A percentile compares a stretch with the other conserved stretches of the same genome.
phyloP scores from a whole-genome alignment of 306 rosid genomes.

The Malus sieversii region DNA sequence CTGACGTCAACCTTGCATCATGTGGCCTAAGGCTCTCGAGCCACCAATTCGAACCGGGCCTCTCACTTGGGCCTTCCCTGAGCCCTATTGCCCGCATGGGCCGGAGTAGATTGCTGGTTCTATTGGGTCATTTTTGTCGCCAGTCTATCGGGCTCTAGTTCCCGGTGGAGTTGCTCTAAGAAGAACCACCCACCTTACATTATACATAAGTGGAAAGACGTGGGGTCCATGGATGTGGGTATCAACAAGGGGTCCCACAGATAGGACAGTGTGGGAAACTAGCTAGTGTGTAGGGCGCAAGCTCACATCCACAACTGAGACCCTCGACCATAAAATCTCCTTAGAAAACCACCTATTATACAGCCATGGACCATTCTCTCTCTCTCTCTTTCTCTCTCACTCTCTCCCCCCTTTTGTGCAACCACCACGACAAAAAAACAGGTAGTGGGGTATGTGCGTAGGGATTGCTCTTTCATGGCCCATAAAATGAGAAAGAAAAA shows the following conservation, averaged over 20 bases:
- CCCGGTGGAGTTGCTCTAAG: not conserved
- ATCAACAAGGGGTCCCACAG: constrained; percentile 35
- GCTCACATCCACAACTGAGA: constrained; percentile 72
- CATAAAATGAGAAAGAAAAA: constrained; percentile 27
- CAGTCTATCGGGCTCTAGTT: too few relatives aligned
- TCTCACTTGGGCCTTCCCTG: too few relatives aligned
- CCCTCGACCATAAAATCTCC: constrained; percentile 74
- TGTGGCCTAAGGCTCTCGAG: too few relatives aligned
- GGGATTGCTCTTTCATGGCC: constrained; percentile 29
- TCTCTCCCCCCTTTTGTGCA: constrained; percentile 29
- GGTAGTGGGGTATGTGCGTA: constrained; percentile 4
- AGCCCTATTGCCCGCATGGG: too few relatives aligned
- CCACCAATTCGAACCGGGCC: too few relatives aligned
- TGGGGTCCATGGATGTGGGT: constrained; percentile 43
- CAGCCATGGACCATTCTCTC: constrained; percentile 41
- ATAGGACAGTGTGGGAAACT: constrained; percentile 16
- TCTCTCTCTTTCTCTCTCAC: constrained; percentile 12
- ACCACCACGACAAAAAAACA: constrained; percentile 53
- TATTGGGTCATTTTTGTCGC: too few relatives aligned
- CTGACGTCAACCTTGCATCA: too few relatives aligned
- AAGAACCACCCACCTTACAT: constrained; percentile 41
- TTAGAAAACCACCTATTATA: constrained; percentile 50
- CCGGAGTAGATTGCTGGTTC: too few relatives aligned
- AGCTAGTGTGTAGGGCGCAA: constrained; percentile 39
- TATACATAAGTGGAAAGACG: constrained; percentile 23